Evolutionary conservation across 108 stramenopile genomes (phyloP).

Genomic region (Nitzschia sp.): DNA sequence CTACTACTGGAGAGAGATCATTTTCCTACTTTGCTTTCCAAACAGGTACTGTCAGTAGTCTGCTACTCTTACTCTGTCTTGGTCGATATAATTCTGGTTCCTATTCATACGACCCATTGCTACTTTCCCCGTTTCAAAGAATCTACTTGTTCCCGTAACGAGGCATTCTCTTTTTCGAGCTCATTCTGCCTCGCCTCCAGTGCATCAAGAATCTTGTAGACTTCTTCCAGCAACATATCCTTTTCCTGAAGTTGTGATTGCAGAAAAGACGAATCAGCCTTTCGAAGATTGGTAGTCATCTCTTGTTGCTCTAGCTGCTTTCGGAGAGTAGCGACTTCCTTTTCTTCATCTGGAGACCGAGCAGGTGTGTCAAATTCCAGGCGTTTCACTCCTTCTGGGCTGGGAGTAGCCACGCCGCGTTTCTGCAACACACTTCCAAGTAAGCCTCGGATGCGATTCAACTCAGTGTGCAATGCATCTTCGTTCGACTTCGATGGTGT

Average conservation of each 20-base stretch:
- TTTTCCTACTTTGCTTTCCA: too few species aligned
- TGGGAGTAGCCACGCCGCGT: constrained; percentile 28
- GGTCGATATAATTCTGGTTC: too few species aligned
- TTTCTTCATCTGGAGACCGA: constrained; percentile 35
- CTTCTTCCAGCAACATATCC: constrained; percentile 69
- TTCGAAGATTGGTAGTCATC: constrained; percentile 54
- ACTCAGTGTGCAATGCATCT: constrained; percentile 52
- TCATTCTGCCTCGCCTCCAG: constrained; percentile 69
- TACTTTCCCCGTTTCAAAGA: constrained; percentile 9
- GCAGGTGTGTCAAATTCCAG: constrained; percentile 19
- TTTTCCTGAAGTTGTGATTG: constrained; percentile 72
- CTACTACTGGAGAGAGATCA: too few species aligned
- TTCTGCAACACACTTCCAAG: constrained; percentile 74
- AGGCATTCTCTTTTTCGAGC: constrained; percentile 66
- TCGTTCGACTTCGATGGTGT: constrained; percentile 1
- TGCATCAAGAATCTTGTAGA: constrained; percentile 67
- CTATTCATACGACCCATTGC: too few species aligned
- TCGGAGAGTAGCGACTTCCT: constrained; percentile 63
- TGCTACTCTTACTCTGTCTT: too few species aligned
- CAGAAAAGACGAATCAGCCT: constrained; percentile 76
- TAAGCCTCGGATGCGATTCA: constrained; percentile 75
- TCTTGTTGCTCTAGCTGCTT: constrained; percentile 68
- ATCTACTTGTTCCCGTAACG: constrained; percentile 16
- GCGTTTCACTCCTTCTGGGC: not conserved
- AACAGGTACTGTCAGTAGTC: too few species aligned